Base-by-base conservation (phyloP, 73 alveolate genomes). In the Tetrahymena borealis region DNA sequence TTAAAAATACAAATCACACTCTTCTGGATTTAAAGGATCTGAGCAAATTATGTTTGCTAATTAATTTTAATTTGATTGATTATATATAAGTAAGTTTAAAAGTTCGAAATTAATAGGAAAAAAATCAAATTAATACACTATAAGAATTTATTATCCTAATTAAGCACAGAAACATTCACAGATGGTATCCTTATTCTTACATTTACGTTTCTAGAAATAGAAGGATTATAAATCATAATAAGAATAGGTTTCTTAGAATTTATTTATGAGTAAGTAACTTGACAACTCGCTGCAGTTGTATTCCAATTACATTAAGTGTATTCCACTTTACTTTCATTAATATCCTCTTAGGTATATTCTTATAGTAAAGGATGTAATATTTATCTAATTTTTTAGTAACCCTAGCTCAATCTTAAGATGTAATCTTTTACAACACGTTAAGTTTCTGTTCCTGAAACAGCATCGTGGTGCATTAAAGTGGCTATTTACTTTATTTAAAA, bases 381-480 rank as follows among this genome's bases (percentile, higher is more conserved):
- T 15, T 33, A 85, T 38, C 77, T 38, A 38, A 90, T 32, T 38
- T 39, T 38, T 7, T 24, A 38, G 24, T 38, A 90, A 6, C 79
- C 79, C n/a, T 39, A 33, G 31, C 36, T 9, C 28, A 97, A 43
- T 78, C 91, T 41, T 38, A 90, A 31, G 18, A 90, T 91, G 94
- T 97, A 98, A 91, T 97, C 97, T 41, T 96, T 93, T 12, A 97
- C 96, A 31, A 98, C 99, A 85, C 85, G 95, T 78, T 95, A 43
- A 94, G 90, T 96, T 18, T 94, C 97, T 12, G 99, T 98, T 38
- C 99, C 99, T 39, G 99, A 90, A 32, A 98, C 95, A 9, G 99
- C 99, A 96, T 97, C 98, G 78, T 96, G 98, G 90, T 97, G 98
- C 94, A 96, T 96, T 35, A 93, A 32, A 38, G 96, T 91, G 7